A percentile compares a stretch with the other conserved stretches of the same genome.
Conservation (phyloP, 495 filamentous ascomycete genomes). For the Staphylotrichum longicolle region DNA sequence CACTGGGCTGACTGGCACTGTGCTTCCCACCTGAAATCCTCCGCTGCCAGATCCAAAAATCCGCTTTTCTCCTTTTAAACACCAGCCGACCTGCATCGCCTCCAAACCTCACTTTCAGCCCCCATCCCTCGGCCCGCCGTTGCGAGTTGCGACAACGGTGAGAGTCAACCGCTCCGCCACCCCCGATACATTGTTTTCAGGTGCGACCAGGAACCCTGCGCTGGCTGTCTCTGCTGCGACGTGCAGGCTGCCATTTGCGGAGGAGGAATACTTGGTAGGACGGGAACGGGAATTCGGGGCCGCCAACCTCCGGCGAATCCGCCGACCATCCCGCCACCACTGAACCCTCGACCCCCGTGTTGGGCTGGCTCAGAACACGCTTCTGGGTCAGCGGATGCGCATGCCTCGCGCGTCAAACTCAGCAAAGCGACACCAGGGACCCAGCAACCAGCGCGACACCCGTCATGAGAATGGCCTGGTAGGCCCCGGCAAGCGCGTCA, state of each 20-base stretch:
- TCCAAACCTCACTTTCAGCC: not conserved
- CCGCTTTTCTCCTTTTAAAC: slow-evolving; percentile 31
- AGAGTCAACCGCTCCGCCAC: too few relatives aligned
- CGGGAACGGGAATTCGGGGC: not conserved
- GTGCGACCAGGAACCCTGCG: not conserved
- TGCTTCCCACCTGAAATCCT: slow-evolving; percentile 26
- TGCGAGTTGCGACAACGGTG: not conserved
- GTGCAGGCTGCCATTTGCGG: not conserved
- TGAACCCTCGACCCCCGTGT: slow-evolving; percentile 10
- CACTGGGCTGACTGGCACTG: slow-evolving; percentile 15
- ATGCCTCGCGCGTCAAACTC: slow-evolving; percentile 71
- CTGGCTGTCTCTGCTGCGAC: not conserved
- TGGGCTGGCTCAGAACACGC: slow-evolving; percentile 51
- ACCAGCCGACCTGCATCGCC: slow-evolving; percentile 10
- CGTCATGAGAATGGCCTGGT: slow-evolving; percentile 86
- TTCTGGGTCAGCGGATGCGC: slow-evolving; percentile 54
- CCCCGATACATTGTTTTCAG: not conserved
- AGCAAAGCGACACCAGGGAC: slow-evolving; percentile 65
- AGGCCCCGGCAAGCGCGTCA: slow-evolving; percentile 77
- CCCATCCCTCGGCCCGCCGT: slow-evolving; percentile 4
- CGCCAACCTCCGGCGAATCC: not conserved
- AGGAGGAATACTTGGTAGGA: not conserved
- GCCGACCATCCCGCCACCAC: slow-evolving; percentile 6
- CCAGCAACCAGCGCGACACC: slow-evolving; percentile 68
- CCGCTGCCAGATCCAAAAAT: slow-evolving; percentile 35